A percentile compares a stretch with the other conserved stretches of the same genome.
phyloP scores from a whole-genome alignment of 2,329 filamentous ascomycete species.

The Hypomyces perniciosus region DNA sequence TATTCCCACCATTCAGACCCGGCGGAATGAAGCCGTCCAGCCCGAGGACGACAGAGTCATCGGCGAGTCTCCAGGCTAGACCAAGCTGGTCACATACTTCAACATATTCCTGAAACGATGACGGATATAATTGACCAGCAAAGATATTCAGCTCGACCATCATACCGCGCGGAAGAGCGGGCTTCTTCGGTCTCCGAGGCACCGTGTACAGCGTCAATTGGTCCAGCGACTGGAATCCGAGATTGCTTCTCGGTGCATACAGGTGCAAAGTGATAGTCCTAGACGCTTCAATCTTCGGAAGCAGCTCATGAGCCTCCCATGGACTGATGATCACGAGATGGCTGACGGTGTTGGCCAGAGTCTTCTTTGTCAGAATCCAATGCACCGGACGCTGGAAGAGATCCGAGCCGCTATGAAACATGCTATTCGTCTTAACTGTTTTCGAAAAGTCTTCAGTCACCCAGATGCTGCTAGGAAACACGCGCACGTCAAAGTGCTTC shows the following conservation, averaged over 20 bases:
- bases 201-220: no score
- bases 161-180: slow-evolving; percentile 18
- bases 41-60: slow-evolving; percentile 19
- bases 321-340: slow-evolving; percentile 12
- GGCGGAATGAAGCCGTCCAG: slow-evolving; percentile 30
- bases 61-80: slow-evolving; percentile 28
- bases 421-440: slow-evolving; percentile 3
- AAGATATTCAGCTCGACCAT: slow-evolving; percentile 56
- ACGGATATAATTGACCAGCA: slow-evolving; percentile 60
- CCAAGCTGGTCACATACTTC: slow-evolving; percentile 47
- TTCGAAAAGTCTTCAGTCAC: slow-evolving; percentile 10
- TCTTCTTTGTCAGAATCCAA: slow-evolving; percentile 19
- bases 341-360: neutral
- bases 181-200: neutral
- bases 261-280: slow-evolving; percentile 39
- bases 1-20: neutral
- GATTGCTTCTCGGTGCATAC: slow-evolving; percentile 48
- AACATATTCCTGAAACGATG: slow-evolving; percentile 47
- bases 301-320: slow-evolving; percentile 49
- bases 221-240: no score
- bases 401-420: slow-evolving; percentile 14
- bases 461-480: slow-evolving; percentile 13
- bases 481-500: neutral
- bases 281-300: slow-evolving; percentile 32
- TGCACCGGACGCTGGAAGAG: slow-evolving; percentile 20